phyloP scores from a whole-genome alignment of 2,329 filamentous ascomycete species.

The Curvularia spicifera region DNA sequence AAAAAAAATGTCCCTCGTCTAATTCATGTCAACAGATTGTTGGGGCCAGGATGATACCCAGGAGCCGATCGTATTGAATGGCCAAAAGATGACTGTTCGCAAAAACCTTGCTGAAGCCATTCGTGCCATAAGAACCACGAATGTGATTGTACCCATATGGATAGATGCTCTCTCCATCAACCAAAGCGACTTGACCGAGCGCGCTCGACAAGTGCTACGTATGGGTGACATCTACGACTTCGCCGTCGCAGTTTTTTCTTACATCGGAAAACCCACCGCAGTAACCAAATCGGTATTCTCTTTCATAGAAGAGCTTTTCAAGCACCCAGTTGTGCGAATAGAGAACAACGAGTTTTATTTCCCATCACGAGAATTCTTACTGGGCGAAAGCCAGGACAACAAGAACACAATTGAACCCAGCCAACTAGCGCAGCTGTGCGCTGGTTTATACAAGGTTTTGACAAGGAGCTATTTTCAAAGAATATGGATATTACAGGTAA shows the following conservation, averaged over 20 bases:
- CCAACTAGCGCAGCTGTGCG: not conserved
- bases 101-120: conserved; percentile 5
- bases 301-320: not conserved
- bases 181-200: not conserved
- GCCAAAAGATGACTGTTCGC: not conserved
- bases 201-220: not conserved
- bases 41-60: not conserved
- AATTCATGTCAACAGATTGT: not conserved
- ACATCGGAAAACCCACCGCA: not conserved
- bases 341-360: not conserved
- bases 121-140: not conserved
- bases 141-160: not conserved
- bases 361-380: not conserved
- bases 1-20: not conserved
- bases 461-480: not conserved
- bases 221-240: conserved; percentile 4
- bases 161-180: conserved; percentile 7
- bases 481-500: conserved; percentile 1
- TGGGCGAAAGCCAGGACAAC: not conserved
- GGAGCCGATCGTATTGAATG: not conserved
- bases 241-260: not conserved
- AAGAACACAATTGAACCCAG: not conserved
- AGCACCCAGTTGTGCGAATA: not conserved
- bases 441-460: not conserved
- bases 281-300: not conserved